Evolutionary conservation across 1,139 yeast species (phyloP), one percentile per base, ranked within the genome.

Genomic region (Scheffersomyces parashehatae): DNA sequence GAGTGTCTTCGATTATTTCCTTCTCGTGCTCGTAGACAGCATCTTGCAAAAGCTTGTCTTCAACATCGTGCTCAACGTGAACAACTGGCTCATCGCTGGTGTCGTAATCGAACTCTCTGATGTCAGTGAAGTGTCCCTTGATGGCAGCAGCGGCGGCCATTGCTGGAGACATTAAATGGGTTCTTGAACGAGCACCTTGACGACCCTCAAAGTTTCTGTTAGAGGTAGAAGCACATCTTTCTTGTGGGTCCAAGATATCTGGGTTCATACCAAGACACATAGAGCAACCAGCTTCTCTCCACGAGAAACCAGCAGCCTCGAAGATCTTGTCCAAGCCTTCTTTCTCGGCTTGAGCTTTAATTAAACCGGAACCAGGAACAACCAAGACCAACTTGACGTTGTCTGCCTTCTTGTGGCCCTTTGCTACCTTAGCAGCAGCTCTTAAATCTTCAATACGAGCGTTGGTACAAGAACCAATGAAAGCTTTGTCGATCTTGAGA

Each of bases 181-280:
- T 93, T 74, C 99, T 82, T n/a, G 97, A 89, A 47, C 72, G 73
- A 41, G 97, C 96, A 71, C 99, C 99, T 76, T 93, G 99, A 71
- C 99, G 93, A 58, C 99, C 99, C 70, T 93, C 97, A 65, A 93
- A 93, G 75, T 93, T 93, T 79, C 99, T 87, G 77, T 93, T 93
- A 28, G 98, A 91, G 28, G 99, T 93, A 16, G 98, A 91, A 5
- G 99, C 99, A 75, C 99, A 93, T 71, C 99, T 84, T 70, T 93
- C 99, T 62, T 87, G 81, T 37, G 98, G 98, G 49, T 85, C 82
- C 60, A 93, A 80, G 58, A 93, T 91, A 73, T 93, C 99, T 35
- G 98, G 97, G 72, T 93, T 93, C 99, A 93, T 93, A 69, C 99
- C 99, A 48, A 93, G 81, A 73, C 99, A 93, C 99, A 93, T 93